Base-by-base conservation (phyloP, 2,329 filamentous ascomycete genomes). In the Exophiala viscosa region DNA sequence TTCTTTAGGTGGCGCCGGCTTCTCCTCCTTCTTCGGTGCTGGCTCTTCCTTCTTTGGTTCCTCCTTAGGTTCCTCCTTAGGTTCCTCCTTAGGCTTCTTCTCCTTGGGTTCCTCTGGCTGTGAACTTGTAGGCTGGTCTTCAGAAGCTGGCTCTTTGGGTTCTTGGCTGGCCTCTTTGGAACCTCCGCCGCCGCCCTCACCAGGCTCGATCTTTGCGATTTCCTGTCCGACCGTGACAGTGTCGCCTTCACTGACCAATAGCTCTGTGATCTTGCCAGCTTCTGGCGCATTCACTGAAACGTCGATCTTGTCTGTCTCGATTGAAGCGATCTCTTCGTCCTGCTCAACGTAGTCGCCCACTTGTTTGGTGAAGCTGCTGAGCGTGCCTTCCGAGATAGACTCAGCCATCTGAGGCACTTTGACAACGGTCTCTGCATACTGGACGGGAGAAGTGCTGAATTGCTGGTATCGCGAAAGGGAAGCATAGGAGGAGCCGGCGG, bases 291-390 rank as follows among this genome's bases (percentile, higher is more conserved):
- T 97, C 67, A 99, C 91, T 20, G 92, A 86, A 41, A 99, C 90
- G 71, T 99, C 93, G 68, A 97, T 97, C 90, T 99, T 99, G 81
- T 99, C 93, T 11, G 93, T 99, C 75, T 99, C 93, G 67, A 99
- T 99, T 45, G 92, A 96, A 31, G 93, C 93, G 70, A 99, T 92
- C 72, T 99, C 93, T 75, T 97, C 93, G 68, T 99, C 93, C 66
- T 86, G 86, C 76, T 95, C 90, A 47, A 99, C 91, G 65, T 84
- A 91, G 70, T 99, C 93, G 66, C 93, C 93, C 64, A 96, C 78
- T 74, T 92, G 78, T 76, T 97, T 97, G 66, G 83, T 87, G 78
- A 91, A 97, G 69, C 96, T 90, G 76, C 96, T 96, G 67, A 99
- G 72, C 17, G 93, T 99, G 57, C 93, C 93, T 73, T 99, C 93